Evolutionary conservation across 2,329 filamentous ascomycete species (phyloP).

Genomic region (Penicillium psychrosexuale): DNA sequence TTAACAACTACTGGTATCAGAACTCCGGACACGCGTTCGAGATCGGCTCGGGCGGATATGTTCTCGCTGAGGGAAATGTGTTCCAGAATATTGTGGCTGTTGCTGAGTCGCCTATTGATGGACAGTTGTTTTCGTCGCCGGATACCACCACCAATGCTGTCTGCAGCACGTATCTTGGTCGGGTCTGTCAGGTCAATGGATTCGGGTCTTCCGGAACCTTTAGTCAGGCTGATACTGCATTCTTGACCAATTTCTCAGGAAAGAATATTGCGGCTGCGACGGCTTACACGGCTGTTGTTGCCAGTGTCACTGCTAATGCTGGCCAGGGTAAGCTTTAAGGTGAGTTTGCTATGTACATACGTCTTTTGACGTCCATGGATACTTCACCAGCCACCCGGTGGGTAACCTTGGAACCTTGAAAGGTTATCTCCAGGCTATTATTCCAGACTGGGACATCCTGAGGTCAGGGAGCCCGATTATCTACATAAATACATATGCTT

Average conservation of each 20-base stretch:
- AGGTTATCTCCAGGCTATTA: no score
- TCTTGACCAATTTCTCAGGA: conserved; percentile 52
- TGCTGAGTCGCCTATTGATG: conserved; percentile 40
- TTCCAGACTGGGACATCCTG: no score
- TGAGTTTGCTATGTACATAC: no score
- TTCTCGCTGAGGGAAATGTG: conserved; percentile 57
- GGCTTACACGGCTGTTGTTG: conserved; percentile 35
- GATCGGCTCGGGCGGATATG: conserved; percentile 43
- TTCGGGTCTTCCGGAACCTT: conserved; percentile 41
- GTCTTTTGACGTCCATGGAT: no score
- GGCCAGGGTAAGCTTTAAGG: conserved; percentile 48
- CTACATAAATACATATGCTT: no score
- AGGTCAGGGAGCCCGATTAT: no score
- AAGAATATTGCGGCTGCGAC: conserved; percentile 52
- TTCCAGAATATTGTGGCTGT: conserved; percentile 54
- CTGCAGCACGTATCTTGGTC: conserved; percentile 50
- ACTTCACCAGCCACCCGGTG: no score
- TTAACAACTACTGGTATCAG: conserved; percentile 62
- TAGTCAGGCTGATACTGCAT: conserved; percentile 44
- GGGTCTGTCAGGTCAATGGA: conserved; percentile 51
- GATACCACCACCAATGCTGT: conserved; percentile 35
- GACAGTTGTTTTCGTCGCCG: conserved; percentile 41
- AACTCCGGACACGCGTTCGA: conserved; percentile 59
- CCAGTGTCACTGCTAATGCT: conserved; percentile 42
- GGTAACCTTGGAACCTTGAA: no score